A percentile compares a stretch with the other conserved stretches of the same genome.
phyloP scores from a whole-genome alignment of 495 filamentous ascomycete species.

The Umbilicaria muhlenbergii region DNA sequence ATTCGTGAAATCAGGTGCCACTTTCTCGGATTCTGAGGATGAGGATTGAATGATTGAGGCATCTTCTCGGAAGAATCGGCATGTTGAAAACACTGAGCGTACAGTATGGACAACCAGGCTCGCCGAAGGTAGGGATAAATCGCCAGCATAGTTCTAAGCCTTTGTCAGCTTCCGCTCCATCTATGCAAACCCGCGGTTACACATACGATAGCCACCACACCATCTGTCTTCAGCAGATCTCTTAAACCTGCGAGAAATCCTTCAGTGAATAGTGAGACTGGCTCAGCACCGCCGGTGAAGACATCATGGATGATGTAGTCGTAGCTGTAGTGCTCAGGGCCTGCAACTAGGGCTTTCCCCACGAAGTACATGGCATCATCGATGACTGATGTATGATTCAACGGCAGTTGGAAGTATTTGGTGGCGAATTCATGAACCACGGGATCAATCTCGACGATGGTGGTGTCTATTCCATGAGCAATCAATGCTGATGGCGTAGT shows the following conservation, averaged over 20 bases:
- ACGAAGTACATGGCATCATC: constrained; percentile 71
- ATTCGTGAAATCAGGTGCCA: constrained; percentile 61
- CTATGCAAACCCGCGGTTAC: background rate
- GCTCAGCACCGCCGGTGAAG: constrained; percentile 95
- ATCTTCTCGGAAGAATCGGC: constrained; percentile 72
- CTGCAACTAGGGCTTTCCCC: constrained; percentile 26
- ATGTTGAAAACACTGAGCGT: constrained; percentile 54
- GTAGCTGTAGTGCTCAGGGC: constrained; percentile 34
- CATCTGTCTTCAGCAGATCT: constrained; percentile 54
- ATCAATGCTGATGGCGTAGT: constrained; percentile 79
- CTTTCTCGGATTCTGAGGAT: background rate
- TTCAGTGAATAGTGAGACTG: constrained; percentile 68
- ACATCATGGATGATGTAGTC: constrained; percentile 96
- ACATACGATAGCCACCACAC: constrained; percentile 80
- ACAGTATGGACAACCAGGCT: constrained; percentile 60
- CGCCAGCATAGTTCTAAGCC: constrained; percentile 85
- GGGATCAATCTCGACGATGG: constrained; percentile 87
- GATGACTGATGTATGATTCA: constrained; percentile 65
- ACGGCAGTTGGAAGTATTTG: constrained; percentile 67
- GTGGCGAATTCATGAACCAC: constrained; percentile 67
- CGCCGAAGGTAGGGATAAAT: constrained; percentile 57
- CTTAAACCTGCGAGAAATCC: constrained; percentile 60
- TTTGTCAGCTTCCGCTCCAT: background rate
- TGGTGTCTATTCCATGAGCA: constrained; percentile 76
- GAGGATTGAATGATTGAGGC: constrained; percentile 25